Evolutionary conservation across 805 yeast genomes (phyloP), one percentile per base, ranked within the genome.

Genomic region (Scheffersomyces spartinae): DNA sequence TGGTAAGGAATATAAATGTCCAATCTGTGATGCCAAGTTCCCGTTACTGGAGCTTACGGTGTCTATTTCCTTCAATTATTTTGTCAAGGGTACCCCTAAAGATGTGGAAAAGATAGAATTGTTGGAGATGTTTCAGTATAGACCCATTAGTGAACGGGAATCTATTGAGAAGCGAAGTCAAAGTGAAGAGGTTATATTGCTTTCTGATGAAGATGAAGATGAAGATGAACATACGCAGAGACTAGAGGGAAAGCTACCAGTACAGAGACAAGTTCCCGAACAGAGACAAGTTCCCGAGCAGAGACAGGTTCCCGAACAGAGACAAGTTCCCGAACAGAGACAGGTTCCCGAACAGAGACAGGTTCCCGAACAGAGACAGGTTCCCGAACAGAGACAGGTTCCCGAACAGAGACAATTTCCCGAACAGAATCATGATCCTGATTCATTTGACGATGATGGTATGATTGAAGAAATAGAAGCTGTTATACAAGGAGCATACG

Each of bases 1-100:
- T 5, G 15, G 13, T 31, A 61, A 61, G 11, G 28, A 33, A 3
- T 61, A 54, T 41, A 46, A 42, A 28, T 61, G 67, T 33, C 66
- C 66, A 4, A 31, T 59, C 9, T 61, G 67, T 31, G 61, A 60
- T 35, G 33, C 27, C 12, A 29, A 32, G 21, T 60, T 61, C 29
- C 47, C 43, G 11, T 38, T 60, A 20, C 42, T 38, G 25, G 56
- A 55, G 24, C 35, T 61, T 11, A 40, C 39, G 26, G 54, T 61
- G 12, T 49, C 58, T 26, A 63, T 59, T 27, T 42, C 56, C 5
- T 55, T 48, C 43, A 61, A 60, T 27, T 60, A 45, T 31, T 60
- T 61, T 28, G 56, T 60, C 18, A 58, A 54, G 28, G 48, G 49
- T 11, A 55, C 64, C 1, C 62, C 64, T 3, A 28, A 23, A 23